Conservation (phyloP, 202 grass and related monocot genomes). For the Eragrostis tef region DNA sequence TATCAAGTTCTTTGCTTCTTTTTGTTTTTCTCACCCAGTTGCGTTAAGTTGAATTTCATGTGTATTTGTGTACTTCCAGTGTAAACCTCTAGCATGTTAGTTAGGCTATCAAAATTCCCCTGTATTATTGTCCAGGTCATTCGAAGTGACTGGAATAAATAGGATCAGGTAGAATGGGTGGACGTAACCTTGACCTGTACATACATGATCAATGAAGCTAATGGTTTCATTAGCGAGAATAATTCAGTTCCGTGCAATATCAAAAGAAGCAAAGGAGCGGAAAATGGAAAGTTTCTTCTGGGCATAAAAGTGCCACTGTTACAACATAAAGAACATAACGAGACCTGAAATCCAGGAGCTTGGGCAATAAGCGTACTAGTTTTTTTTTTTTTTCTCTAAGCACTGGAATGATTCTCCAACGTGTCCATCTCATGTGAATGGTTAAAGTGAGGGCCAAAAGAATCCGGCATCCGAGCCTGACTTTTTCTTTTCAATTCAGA, state of each 20-base stretch:
- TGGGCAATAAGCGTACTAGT: not conserved
- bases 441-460: not conserved
- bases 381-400: not conserved
- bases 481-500: not conserved
- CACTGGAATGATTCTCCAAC: conserved; percentile 1
- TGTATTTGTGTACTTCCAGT: not conserved
- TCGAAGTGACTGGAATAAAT: not conserved
- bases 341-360: conserved; percentile 11
- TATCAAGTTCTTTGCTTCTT: not conserved
- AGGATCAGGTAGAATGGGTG: not conserved
- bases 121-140: not conserved
- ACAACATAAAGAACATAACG: not conserved
- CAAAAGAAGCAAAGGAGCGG: not conserved
- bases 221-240: not conserved
- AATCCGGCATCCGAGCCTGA: not conserved
- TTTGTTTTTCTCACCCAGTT: not conserved
- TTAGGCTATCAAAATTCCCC: not conserved
- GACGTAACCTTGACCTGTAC: not conserved
- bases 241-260: not conserved
- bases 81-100: not conserved
- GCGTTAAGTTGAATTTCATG: conserved; percentile 2
- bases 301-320: not conserved
- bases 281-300: not conserved
- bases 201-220: not conserved
- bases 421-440: not conserved